These are phyloP conservation scores for Penicillium sp. DNA, from an alignment of 2,329 filamentous ascomycete species.

Conservation along the genomic window DNA sequence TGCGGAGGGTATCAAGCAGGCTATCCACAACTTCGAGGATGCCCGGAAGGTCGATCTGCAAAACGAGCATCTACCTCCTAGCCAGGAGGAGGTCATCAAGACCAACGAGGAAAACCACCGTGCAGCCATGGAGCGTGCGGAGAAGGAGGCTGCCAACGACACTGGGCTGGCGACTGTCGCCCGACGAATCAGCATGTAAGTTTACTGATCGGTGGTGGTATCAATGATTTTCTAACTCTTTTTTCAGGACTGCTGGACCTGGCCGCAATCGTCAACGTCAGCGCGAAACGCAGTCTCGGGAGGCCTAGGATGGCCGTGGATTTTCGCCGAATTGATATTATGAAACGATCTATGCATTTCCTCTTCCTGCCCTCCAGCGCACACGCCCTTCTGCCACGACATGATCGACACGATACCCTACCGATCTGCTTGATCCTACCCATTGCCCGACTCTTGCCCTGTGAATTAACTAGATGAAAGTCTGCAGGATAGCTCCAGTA, in stretches of 20 bases:
- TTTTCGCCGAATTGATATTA: conserved; percentile 23
- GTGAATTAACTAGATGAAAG: conserved; percentile 13
- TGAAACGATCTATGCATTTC: conserved; percentile 29
- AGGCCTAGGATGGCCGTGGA: conserved; percentile 25
- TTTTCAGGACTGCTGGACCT: conserved; percentile 41
- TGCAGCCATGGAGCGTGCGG: conserved; percentile 81
- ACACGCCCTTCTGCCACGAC: conserved; percentile 21
- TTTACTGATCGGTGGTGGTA: neutral
- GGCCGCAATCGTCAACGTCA: conserved; percentile 34
- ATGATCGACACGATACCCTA: conserved; percentile 29
- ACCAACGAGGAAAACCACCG: conserved; percentile 79
- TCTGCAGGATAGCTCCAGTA: conserved; percentile 14
- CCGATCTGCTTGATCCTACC: conserved; percentile 24
- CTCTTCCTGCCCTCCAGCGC: conserved; percentile 24
- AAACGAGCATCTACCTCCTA: conserved; percentile 92
- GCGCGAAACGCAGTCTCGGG: conserved; percentile 26
- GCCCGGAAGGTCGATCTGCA: conserved; percentile 95
- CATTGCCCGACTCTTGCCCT: conserved; percentile 11
- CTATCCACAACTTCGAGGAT: conserved; percentile 95
- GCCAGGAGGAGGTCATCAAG: conserved; percentile 84
- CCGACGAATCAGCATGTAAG: conserved; percentile 94
- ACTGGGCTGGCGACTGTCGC: conserved; percentile 82
- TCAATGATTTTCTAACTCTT: conserved; percentile 11
- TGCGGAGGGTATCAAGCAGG: conserved; percentile 97
- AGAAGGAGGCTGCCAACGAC: conserved; percentile 88